Evolutionary conservation across 2,329 filamentous ascomycete genomes (phyloP), one percentile per base, ranked within the genome.

Genomic region (Aspergillus aculeatus): DNA sequence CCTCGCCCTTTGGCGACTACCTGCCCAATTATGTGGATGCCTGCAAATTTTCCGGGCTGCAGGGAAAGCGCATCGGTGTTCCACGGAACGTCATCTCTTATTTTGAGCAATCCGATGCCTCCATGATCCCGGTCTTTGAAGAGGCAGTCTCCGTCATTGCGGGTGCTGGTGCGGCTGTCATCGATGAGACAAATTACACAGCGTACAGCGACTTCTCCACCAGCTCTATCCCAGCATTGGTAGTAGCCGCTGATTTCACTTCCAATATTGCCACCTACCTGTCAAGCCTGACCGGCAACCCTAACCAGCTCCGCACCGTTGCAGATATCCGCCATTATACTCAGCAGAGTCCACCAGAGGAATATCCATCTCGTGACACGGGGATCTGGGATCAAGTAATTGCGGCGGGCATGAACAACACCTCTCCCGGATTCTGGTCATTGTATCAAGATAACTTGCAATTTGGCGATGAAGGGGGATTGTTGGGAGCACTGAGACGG

Each of bases 291-390:
- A 78, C 75, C 1, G 74, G 71, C 65, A 90, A 90, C 66, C 86
- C 86, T 0, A 76, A 84, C 60, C 78, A 81, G 56, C 74, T 90
- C 51, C 76, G 75, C 9, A 74, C 73, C 19, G 74, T 90, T 0
- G 75, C 73, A 1, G 82, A 86, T 11, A 73, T 87, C 3, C 77
- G 77, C 0, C 74, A 76, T 32, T 88, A 86, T 64, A 89, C 86
- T 0, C 83, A 84, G 31, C 63, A 65, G 0, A 82, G 78, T 53
- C 69, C 79, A 0, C 70, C 72, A 0, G 88, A 90, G 66, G 79
- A 82, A n/a, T 90, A 82, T 64, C 87, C 87, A 0, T 73, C 79
- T 51, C 80, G 85, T n/a, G 79, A 89, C 72, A 89, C 86, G 0
- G 74, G 61, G 0, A 44, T 78, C 2, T 89, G 85, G 82, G 84